Percentiles rank a stretch among this genome's conserved stretches.
Conservation (phyloP, 2,329 filamentous ascomycete species). For the Pseudocercospora cruenta region DNA sequence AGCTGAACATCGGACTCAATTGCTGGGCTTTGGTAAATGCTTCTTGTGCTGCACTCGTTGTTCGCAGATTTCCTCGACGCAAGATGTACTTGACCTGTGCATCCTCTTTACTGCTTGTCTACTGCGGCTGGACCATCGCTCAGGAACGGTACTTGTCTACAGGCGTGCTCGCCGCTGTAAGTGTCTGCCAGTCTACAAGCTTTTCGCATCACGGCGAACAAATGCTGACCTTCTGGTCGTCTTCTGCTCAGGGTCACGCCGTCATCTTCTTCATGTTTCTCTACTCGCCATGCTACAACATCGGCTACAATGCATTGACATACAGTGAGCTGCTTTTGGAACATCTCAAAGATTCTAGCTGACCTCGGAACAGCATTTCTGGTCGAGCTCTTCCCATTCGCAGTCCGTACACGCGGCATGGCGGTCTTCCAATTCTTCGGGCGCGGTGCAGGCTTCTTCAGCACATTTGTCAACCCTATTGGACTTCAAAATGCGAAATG, state of each 20-base stretch:
- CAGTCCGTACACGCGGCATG: conserved; percentile 62
- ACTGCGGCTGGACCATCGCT: conserved; percentile 46
- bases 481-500: conserved; percentile 48
- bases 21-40: conserved; percentile 45
- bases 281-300: conserved; percentile 64
- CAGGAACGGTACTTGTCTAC: conserved; percentile 11
- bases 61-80: conserved; percentile 48
- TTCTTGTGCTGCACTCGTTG: conserved; percentile 43
- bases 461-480: conserved; percentile 53
- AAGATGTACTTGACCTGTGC: conserved; percentile 49
- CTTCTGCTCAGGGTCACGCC: conserved; percentile 34
- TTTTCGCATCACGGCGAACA: not conserved
- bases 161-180: conserved; percentile 38
- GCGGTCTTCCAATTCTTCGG: conserved; percentile 61
- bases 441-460: conserved; percentile 54
- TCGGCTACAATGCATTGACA: conserved; percentile 67
- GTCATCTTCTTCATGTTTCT: conserved; percentile 50
- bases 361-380: conserved; percentile 48
- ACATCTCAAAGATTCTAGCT: not conserved
- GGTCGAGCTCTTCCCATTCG: conserved; percentile 63
- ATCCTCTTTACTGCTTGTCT: conserved; percentile 48
- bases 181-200: not conserved
- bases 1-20: conserved; percentile 46
- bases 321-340: conserved; percentile 47
- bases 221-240: not conserved